Percentiles rank a stretch among this genome's conserved stretches.
Conservation (phyloP, 1,284 basidiomycete species). For the Tylopilus orsonianus region DNA sequence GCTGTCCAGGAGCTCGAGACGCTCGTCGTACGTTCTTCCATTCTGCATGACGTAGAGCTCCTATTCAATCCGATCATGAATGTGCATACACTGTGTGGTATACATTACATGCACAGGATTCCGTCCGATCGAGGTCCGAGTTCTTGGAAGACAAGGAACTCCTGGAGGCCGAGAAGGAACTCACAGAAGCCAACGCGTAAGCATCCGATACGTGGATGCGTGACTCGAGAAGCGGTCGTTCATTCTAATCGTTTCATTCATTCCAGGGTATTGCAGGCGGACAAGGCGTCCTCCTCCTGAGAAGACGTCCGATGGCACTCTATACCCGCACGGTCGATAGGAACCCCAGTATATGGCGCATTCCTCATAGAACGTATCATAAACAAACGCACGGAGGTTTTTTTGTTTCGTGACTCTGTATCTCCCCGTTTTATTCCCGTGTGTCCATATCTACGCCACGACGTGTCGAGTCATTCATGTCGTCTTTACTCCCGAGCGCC, state of each 20-base stretch:
- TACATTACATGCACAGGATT: slow-evolving; percentile 37
- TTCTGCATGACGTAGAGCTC: slow-evolving; percentile 17
- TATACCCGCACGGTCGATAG: slow-evolving; percentile 25
- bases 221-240: slow-evolving; percentile 1
- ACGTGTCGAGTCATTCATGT: slow-evolving; percentile 8
- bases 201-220: slow-evolving; percentile 3
- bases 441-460: slow-evolving; percentile 20
- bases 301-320: slow-evolving; percentile 12
- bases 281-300: slow-evolving; percentile 18
- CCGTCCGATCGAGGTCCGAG: slow-evolving; percentile 48
- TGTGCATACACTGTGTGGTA: not conserved
- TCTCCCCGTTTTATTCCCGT: slow-evolving; percentile 21
- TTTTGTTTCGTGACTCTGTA: not conserved
- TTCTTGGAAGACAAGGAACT: slow-evolving; percentile 54
- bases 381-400: not conserved
- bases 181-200: slow-evolving; percentile 49
- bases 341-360: slow-evolving; percentile 5
- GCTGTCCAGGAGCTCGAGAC: slow-evolving; percentile 65
- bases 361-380: slow-evolving; percentile 1
- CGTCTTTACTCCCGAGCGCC: not conserved
- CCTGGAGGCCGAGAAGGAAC: slow-evolving; percentile 56
- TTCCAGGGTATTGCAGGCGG: slow-evolving; percentile 15
- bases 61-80: slow-evolving; percentile 25
- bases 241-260: slow-evolving; percentile 18
- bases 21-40: slow-evolving; percentile 59